Conservation (phyloP, 1,284 basidiomycete species). For the Heterobasidion irregulare region DNA sequence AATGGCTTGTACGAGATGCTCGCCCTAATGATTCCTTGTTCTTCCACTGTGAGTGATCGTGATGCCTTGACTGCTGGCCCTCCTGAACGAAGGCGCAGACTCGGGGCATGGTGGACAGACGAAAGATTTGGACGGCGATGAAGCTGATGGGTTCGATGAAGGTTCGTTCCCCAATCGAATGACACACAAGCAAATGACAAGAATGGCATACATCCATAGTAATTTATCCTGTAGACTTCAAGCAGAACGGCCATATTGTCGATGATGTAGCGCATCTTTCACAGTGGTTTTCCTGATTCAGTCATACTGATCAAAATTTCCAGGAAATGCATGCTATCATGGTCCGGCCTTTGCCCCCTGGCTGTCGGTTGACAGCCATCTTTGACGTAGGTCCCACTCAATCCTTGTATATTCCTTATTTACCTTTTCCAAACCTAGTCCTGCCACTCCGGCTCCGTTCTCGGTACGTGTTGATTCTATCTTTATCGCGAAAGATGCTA, state of each 20-base stretch:
- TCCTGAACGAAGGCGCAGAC: conserved; percentile 27
- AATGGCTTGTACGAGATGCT: conserved; percentile 74
- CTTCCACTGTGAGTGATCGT: neutral
- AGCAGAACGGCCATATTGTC: conserved; percentile 65
- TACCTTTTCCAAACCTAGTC: conserved; percentile 19
- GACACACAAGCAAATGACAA: neutral
- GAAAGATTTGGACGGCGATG: conserved; percentile 66
- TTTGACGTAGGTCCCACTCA: conserved; percentile 50
- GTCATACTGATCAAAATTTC: conserved; percentile 1
- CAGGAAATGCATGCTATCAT: conserved; percentile 68
- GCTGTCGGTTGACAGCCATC: conserved; percentile 83
- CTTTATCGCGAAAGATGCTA: neutral
- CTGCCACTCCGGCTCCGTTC: conserved; percentile 37
- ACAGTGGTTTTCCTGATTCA: neutral
- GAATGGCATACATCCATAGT: conserved; percentile 32
- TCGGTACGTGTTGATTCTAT: conserved; percentile 20
- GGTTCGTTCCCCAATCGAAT: conserved; percentile 26
- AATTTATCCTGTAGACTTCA: conserved; percentile 80
- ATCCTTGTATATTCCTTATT: neutral
- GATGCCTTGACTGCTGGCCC: neutral
- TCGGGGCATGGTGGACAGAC: conserved; percentile 82
- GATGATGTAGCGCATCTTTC: conserved; percentile 60
- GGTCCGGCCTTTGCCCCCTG: conserved; percentile 69
- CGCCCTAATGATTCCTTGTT: conserved; percentile 70
- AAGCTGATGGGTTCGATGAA: conserved; percentile 61